A percentile compares a stretch with the other conserved stretches of the same genome.
phyloP scores from a whole-genome alignment of 176 grass and related monocot species.

The Zoysia japonica region DNA sequence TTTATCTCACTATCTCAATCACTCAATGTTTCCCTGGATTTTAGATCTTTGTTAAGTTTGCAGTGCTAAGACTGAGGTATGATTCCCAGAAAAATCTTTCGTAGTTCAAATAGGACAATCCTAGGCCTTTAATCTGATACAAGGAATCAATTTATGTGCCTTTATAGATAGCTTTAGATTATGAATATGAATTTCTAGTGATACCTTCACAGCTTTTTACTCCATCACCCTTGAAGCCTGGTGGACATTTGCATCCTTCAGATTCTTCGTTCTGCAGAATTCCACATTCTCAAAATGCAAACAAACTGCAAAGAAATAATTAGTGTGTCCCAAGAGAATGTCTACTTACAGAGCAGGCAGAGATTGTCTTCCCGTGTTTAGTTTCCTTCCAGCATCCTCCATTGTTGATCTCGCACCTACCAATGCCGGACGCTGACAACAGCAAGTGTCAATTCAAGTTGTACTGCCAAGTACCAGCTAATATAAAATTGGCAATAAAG shows the following conservation, averaged over 20 bases:
- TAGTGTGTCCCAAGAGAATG: conserved; percentile 9
- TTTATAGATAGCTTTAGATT: conserved; percentile 3
- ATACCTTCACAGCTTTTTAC: conserved; percentile 77
- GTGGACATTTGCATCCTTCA: conserved; percentile 82
- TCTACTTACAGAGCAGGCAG: conserved; percentile 83
- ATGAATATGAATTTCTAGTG: conserved; percentile 24
- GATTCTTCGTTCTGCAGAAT: conserved; percentile 65
- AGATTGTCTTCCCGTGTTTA: conserved; percentile 67
- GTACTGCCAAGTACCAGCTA: background rate
- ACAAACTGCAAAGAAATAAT: background rate
- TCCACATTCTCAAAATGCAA: conserved; percentile 12
- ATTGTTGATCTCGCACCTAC: conserved; percentile 77
- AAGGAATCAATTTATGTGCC: conserved; percentile 10
- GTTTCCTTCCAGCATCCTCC: conserved; percentile 85
- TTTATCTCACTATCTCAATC: background rate
- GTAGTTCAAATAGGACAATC: background rate
- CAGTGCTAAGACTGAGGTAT: background rate
- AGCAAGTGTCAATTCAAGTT: conserved; percentile 33
- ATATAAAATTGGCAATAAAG: conserved; percentile 10
- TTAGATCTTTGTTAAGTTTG: background rate
- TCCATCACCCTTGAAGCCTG: conserved; percentile 75
- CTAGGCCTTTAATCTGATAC: background rate
- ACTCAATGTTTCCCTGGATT: background rate
- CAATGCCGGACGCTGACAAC: conserved; percentile 72
- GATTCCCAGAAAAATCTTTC: background rate